These are phyloP conservation scores for Monosporascus sp. DNA, from an alignment of 2,329 filamentous ascomycete genomes.

Conservation along the genomic window DNA sequence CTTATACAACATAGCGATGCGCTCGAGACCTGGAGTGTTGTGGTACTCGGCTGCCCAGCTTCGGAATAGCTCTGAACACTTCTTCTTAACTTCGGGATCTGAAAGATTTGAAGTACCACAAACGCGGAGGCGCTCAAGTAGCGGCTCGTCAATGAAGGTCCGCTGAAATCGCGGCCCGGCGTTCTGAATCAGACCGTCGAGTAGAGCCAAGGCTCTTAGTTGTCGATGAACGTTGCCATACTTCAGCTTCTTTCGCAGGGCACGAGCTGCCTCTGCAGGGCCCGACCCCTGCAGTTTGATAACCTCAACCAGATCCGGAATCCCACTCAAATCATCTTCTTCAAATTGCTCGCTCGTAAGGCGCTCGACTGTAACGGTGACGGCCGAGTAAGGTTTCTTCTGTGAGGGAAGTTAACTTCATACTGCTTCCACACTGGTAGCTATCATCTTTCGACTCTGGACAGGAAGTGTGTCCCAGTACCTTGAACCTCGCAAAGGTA, in stretches of 20 bases:
- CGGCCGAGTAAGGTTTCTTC: slow-evolving; percentile 87
- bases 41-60: slow-evolving; percentile 84
- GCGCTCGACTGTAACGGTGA: slow-evolving; percentile 87
- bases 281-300: slow-evolving; percentile 85
- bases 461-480: no score
- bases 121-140: slow-evolving; percentile 85
- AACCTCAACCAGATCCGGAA: slow-evolving; percentile 90
- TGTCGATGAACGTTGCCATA: slow-evolving; percentile 94
- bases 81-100: slow-evolving; percentile 78
- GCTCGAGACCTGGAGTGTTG: slow-evolving; percentile 70
- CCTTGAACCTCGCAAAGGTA: no score
- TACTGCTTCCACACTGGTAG: neutral
- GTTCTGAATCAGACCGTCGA: slow-evolving; percentile 94
- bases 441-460: no score
- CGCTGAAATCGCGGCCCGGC: slow-evolving; percentile 83
- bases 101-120: slow-evolving; percentile 81
- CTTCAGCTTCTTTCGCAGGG: slow-evolving; percentile 96
- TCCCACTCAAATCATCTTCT: slow-evolving; percentile 85
- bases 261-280: slow-evolving; percentile 82
- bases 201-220: slow-evolving; percentile 77
- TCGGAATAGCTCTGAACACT: slow-evolving; percentile 80
- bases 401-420: slow-evolving; percentile 22
- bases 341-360: slow-evolving; percentile 86
- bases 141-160: slow-evolving; percentile 80
- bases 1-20: slow-evolving; percentile 73